Evolutionary conservation across 305 asterid genomes (phyloP).

Genomic region (Lippia alba): DNA sequence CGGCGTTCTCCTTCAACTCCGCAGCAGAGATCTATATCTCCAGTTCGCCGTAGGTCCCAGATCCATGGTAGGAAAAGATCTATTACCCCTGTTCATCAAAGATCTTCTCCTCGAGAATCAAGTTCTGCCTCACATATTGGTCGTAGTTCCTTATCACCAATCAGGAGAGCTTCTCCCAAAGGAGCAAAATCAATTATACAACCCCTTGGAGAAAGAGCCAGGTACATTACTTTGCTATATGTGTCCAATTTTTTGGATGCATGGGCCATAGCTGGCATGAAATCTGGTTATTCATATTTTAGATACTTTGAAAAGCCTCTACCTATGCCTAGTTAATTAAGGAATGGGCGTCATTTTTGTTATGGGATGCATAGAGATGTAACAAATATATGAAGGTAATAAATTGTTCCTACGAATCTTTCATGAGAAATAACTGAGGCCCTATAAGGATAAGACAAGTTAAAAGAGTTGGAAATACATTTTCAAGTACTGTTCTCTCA

Average conservation of each 20-base stretch:
- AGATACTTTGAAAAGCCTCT: constrained; percentile 20
- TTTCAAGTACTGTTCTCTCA: neutral
- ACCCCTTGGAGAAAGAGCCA: constrained; percentile 60
- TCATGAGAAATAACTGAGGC: constrained; percentile 2
- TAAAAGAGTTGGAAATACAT: neutral
- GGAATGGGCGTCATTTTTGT: constrained; percentile 13
- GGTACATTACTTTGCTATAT: constrained; percentile 42
- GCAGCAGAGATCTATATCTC: constrained; percentile 56
- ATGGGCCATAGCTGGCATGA: constrained; percentile 16
- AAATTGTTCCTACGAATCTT: constrained; percentile 1
- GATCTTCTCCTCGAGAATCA: constrained; percentile 57
- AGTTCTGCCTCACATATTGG: constrained; percentile 62
- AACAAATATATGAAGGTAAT: constrained; percentile 1
- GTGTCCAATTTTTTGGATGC: constrained; percentile 1
- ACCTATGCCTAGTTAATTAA: constrained; percentile 12
- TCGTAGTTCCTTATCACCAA: constrained; percentile 57
- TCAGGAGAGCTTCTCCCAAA: constrained; percentile 51
- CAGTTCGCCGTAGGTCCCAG: constrained; percentile 56
- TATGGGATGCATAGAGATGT: constrained; percentile 27
- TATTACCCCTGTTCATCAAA: constrained; percentile 47
- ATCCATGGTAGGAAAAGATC: constrained; percentile 55
- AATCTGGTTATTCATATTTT: constrained; percentile 22
- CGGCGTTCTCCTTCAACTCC: constrained; percentile 58
- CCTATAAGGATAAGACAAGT: constrained; percentile 16
- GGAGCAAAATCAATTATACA: constrained; percentile 54